phyloP scores from a whole-genome alignment of 2,329 filamentous ascomycete species.

The Pseudogymnoascus sp. region DNA sequence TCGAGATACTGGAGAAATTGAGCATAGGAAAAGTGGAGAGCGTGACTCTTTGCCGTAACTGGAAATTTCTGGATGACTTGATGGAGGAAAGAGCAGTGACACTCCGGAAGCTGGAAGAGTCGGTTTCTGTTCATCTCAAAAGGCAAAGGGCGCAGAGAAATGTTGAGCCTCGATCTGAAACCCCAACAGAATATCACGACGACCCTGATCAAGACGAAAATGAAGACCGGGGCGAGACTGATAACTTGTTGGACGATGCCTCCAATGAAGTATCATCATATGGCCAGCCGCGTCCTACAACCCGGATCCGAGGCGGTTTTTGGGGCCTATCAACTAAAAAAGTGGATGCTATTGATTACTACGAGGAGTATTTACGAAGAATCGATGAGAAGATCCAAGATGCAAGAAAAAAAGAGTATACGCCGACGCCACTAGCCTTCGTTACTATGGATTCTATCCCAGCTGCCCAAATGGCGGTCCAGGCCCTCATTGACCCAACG shows the following conservation, averaged over 20 bases:
- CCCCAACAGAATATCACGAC: constrained; percentile 12
- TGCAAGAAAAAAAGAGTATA: constrained; percentile 68
- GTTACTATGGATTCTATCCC: constrained; percentile 96
- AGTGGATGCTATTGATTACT: constrained; percentile 90
- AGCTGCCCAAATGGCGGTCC: constrained; percentile 88
- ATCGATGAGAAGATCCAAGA: constrained; percentile 67
- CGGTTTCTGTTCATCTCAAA: constrained; percentile 72
- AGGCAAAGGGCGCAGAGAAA: constrained; percentile 29
- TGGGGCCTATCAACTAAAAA: constrained; percentile 63
- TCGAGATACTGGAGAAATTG: constrained; percentile 76
- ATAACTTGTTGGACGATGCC: constrained; percentile 45
- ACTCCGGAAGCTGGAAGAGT: constrained; percentile 69
- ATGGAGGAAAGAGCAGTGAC: constrained; percentile 58
- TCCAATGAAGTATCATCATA: constrained; percentile 31
- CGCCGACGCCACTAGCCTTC: constrained; percentile 77
- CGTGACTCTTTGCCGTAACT: constrained; percentile 79
- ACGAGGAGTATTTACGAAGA: constrained; percentile 72
- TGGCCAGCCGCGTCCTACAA: constrained; percentile 53
- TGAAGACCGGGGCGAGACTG: constrained; percentile 46
- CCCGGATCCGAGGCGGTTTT: constrained; percentile 70
- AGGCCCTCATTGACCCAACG: constrained; percentile 84
- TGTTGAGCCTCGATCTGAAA: constrained; percentile 21
- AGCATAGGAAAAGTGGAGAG: constrained; percentile 84
- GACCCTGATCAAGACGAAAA: constrained; percentile 31
- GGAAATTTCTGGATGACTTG: constrained; percentile 71